These are phyloP conservation scores for Gamsiella multidivaricata DNA, from an alignment of 192 early-diverging fungal genomes.

Conservation along the genomic window DNA sequence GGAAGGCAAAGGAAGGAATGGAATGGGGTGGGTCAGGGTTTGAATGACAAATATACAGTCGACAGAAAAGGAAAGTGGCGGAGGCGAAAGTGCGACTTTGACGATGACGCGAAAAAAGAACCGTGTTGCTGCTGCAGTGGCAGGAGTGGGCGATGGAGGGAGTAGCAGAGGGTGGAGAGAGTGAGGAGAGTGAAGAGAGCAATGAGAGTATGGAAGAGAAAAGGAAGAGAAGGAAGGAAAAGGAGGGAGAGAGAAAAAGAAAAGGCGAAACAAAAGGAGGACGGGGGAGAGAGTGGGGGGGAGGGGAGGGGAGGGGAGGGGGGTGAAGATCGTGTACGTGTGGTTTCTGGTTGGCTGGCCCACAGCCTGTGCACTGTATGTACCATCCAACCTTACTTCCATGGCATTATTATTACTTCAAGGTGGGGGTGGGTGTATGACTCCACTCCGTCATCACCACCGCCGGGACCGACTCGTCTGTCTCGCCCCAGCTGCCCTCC, in stretches of 20 bases:
- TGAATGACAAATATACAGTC: background rate
- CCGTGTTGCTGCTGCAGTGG: no score
- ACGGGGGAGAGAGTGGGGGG: background rate
- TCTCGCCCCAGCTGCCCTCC: no score
- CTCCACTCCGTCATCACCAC: no score
- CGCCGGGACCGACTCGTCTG: no score
- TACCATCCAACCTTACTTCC: no score
- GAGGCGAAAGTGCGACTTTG: background rate
- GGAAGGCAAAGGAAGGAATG: background rate
- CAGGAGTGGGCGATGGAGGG: background rate
- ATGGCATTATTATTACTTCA: no score
- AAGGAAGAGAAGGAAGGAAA: background rate
- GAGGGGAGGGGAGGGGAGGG: no score
- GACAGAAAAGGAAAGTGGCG: background rate
- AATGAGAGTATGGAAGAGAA: background rate
- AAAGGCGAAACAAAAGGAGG: conserved; percentile 11
- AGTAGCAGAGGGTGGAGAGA: background rate
- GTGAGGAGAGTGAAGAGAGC: background rate
- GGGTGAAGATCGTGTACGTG: no score
- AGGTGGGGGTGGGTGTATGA: no score
- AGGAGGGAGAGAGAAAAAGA: background rate
- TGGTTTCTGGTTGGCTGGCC: no score
- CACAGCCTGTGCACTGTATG: no score
- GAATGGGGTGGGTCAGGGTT: background rate
- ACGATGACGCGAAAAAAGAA: background rate